These are phyloP conservation scores for Boechera retrofracta DNA, from an alignment of 345 rosid genomes.

Conservation along the genomic window DNA sequence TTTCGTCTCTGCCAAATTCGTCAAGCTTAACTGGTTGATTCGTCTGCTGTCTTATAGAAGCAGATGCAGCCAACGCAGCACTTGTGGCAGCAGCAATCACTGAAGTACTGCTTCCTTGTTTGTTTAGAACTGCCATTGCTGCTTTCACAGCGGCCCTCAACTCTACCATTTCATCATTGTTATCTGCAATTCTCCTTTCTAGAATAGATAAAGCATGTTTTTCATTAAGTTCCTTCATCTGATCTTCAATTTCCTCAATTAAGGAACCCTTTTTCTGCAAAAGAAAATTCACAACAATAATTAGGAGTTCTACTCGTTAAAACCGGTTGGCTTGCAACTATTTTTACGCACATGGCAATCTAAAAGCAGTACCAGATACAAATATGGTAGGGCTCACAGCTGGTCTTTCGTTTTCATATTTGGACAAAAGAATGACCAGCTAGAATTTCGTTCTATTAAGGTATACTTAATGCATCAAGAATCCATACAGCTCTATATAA, in stretches of 20 bases:
- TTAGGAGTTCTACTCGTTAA: constrained; percentile 20
- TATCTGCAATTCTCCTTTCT: constrained; percentile 87
- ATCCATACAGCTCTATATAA: constrained; percentile 5
- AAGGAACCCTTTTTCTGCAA: constrained; percentile 82
- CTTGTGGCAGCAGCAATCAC: constrained; percentile 66
- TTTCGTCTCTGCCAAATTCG: constrained; percentile 93
- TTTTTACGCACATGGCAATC: not conserved
- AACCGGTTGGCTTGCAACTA: constrained; percentile 5
- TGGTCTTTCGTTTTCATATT: not conserved
- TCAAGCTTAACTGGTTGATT: constrained; percentile 77
- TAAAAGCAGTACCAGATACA: not conserved
- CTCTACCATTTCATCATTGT: constrained; percentile 84
- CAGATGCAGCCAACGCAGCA: constrained; percentile 81
- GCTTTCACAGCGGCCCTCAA: constrained; percentile 88
- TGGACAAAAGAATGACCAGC: constrained; percentile 8
- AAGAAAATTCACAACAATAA: constrained; percentile 15
- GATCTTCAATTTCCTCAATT: constrained; percentile 90
- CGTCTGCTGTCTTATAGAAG: constrained; percentile 62
- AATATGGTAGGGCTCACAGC: not conserved
- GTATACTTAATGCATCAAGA: not conserved
- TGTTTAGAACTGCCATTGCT: constrained; percentile 64
- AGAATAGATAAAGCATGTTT: constrained; percentile 68
- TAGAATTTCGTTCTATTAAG: not conserved
- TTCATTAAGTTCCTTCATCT: constrained; percentile 80
- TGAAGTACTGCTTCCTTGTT: constrained; percentile 65